These are phyloP conservation scores for Trichoderma afroharzianum DNA, from an alignment of 2,329 filamentous ascomycete genomes.

Conservation along the genomic window DNA sequence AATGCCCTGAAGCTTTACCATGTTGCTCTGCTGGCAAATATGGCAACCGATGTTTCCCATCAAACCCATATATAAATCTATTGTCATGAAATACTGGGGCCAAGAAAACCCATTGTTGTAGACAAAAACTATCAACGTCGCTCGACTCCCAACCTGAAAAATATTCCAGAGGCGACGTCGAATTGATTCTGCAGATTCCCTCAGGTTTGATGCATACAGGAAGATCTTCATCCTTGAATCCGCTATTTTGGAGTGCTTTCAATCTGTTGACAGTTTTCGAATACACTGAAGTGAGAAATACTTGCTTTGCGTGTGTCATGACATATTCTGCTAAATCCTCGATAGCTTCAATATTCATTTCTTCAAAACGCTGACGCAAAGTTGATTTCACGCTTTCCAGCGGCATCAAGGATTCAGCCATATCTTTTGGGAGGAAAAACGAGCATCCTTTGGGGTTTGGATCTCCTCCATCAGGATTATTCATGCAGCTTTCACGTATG, in stretches of 20 bases:
- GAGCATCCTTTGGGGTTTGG: neutral
- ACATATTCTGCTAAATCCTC: neutral
- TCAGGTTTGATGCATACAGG: neutral
- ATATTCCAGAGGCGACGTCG: neutral
- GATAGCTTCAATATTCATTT: neutral
- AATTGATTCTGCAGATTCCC: neutral
- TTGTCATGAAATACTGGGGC: neutral
- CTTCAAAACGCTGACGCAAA: neutral
- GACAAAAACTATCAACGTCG: neutral
- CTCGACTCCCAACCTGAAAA: neutral
- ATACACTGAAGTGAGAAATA: neutral
- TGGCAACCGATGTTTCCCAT: neutral
- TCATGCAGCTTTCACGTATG: rapidly evolving
- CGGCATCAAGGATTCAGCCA: neutral
- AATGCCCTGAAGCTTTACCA: neutral
- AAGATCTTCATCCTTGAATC: neutral
- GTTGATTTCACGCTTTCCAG: neutral
- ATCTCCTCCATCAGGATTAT: neutral
- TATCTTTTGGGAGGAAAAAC: neutral
- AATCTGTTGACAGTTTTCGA: neutral
- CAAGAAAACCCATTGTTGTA: neutral
- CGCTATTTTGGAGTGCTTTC: neutral
- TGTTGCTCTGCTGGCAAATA: neutral
- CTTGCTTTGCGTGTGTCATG: neutral
- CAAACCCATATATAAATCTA: neutral